Base-by-base conservation (phyloP, 148 eudicot genomes). In the Chenopodium formosanum region DNA sequence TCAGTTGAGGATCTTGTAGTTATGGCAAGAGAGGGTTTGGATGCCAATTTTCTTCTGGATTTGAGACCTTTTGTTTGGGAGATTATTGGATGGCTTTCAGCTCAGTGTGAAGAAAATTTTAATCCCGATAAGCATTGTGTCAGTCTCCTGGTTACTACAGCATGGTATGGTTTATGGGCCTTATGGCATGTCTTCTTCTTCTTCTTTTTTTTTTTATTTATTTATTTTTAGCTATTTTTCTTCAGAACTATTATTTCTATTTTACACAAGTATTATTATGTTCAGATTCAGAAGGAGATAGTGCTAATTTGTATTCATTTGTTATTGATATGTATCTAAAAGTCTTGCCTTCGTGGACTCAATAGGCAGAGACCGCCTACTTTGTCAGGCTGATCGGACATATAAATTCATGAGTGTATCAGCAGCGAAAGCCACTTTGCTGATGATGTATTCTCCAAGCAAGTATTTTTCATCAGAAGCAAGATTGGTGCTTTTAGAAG, bases 391-490 rank as follows among this genome's bases (percentile, higher is more conserved):
- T 79, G 83, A 86, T 79, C 79, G 66, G 44, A 46, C 82, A 66
- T 79, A 84, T 79, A 75, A 79, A 70, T 70, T 67, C 71, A 77
- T 77, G 78, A 82, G 83, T 70, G 90, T 91, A 79, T 84, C 93
- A 81, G 97, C 91, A 67, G 85, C 87, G 80, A 89, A 92, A 85
- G 90, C 96, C 70, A 90, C 92, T 71, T 85, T 95, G 53, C 82
- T 95, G 91, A 91, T 95, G 94, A 82, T 93, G 72, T 90, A 90
- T 85, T 95, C 98, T 74, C 94, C 98, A 74, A 82, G 89, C 82
- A 88, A 86, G 83, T 91, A 87, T 79, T 85, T 95, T 80, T 88
- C 92, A 79, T 85, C 89, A 73, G 84, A 82, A 46, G 82, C 94
- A 75, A 89, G 84, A 83, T 84, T 79, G 65, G 80, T 93, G 68